Evolutionary conservation across 305 asterid species (phyloP).

Genomic region (Fraxinus platypoda): DNA sequence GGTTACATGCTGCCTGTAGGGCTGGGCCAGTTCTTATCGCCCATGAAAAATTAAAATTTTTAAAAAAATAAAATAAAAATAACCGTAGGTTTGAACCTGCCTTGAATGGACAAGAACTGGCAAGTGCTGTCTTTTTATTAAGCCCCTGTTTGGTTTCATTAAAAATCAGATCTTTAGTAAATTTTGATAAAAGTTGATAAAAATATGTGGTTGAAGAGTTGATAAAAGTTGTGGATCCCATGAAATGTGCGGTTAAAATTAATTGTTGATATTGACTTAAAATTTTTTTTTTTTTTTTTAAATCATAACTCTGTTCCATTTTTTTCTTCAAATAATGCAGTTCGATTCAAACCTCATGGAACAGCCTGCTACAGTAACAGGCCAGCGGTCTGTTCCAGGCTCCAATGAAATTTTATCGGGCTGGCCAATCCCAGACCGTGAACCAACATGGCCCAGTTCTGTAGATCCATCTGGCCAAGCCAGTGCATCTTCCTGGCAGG

Average conservation of each 20-base stretch:
- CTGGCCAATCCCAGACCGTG: neutral
- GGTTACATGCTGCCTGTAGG: neutral
- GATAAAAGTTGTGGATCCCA: neutral
- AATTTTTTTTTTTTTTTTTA: too few relatives aligned
- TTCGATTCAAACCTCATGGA: neutral
- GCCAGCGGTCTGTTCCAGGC: neutral
- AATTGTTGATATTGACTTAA: too few relatives aligned
- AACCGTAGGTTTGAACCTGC: neutral
- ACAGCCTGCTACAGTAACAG: neutral
- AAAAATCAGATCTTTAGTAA: too few relatives aligned
- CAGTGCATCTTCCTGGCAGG: neutral
- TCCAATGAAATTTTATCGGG: neutral
- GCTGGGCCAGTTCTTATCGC: neutral
- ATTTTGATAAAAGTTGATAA: too few relatives aligned
- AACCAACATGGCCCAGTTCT: neutral
- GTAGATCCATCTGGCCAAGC: neutral
- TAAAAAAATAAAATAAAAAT: too few relatives aligned
- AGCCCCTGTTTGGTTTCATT: neutral
- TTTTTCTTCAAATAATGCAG: neutral
- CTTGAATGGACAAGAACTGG: neutral
- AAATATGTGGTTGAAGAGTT: neutral
- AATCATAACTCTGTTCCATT: neutral
- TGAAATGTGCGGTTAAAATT: too few relatives aligned
- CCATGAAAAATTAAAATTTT: neutral
- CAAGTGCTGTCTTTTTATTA: neutral